Conservation (phyloP, 2,329 filamentous ascomycete species). For the Neospermospora avenae region DNA sequence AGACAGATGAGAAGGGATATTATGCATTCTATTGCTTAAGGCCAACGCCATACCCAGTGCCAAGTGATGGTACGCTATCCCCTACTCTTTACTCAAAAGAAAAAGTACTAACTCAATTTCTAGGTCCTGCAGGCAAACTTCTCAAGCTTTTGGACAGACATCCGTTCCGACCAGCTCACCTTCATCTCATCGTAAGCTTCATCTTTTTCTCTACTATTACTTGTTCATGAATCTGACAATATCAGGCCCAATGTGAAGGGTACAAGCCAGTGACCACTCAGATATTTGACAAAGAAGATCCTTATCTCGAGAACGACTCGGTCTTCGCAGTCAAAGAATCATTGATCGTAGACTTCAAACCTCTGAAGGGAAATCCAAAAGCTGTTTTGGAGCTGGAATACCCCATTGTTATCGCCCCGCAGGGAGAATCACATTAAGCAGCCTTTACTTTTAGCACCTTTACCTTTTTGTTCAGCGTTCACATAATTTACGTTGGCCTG, state of each 20-base stretch:
- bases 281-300: conserved; percentile 68
- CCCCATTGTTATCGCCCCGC: conserved; percentile 21
- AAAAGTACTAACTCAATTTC: conserved; percentile 5
- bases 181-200: conserved; percentile 54
- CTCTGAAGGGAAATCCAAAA: conserved; percentile 38
- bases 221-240: background rate
- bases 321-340: conserved; percentile 54
- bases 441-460: no score
- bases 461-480: no score
- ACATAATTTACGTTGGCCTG: no score
- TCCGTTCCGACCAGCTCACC: conserved; percentile 60
- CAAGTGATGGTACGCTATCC: conserved; percentile 29
- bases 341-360: conserved; percentile 48
- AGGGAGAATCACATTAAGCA: background rate
- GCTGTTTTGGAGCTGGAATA: conserved; percentile 36
- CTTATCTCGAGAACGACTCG: conserved; percentile 54
- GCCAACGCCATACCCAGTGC: conserved; percentile 41
- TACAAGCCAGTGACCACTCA: conserved; percentile 73
- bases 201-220: background rate
- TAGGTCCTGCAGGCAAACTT: conserved; percentile 55
- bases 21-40: conserved; percentile 51
- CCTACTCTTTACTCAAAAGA: background rate
- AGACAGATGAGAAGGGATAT: conserved; percentile 52
- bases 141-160: conserved; percentile 57
- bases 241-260: conserved; percentile 23